Evolutionary conservation across 805 yeast species (phyloP).

Genomic region (Ogataea pignaliae): DNA sequence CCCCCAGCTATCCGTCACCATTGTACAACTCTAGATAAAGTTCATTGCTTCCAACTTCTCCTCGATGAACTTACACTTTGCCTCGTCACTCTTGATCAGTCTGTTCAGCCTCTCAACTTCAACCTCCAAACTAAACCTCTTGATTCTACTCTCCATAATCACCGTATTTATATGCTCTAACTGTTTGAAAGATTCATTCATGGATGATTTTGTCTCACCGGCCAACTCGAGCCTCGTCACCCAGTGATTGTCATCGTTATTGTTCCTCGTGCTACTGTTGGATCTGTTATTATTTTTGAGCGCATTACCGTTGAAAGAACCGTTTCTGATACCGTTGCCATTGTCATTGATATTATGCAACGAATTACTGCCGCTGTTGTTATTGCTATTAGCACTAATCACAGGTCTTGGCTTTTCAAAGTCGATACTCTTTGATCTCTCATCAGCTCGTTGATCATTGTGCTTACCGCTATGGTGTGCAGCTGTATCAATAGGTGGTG

Average conservation of each 20-base stretch:
- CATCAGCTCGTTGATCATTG: no score
- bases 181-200: slow-evolving; percentile 19
- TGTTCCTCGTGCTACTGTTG: neutral
- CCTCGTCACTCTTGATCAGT: slow-evolving; percentile 23
- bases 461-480: no score
- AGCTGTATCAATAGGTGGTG: no score
- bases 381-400: neutral
- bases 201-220: slow-evolving; percentile 15
- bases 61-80: slow-evolving; percentile 24
- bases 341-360: neutral
- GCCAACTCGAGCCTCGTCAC: slow-evolving; percentile 20
- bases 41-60: slow-evolving; percentile 50
- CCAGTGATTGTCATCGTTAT: slow-evolving; percentile 25
- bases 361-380: neutral
- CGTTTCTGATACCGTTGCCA: neutral
- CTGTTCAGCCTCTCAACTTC: slow-evolving; percentile 25
- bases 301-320: no score
- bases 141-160: slow-evolving; percentile 10
- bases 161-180: slow-evolving; percentile 19
- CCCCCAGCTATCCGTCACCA: neutral
- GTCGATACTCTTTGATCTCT: no score
- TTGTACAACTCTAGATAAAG: slow-evolving; percentile 24
- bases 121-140: slow-evolving; percentile 22
- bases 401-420: neutral
- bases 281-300: neutral